Base-by-base conservation (phyloP, 192 early-diverging fungal genomes). In the Oehlia diaphana region DNA sequence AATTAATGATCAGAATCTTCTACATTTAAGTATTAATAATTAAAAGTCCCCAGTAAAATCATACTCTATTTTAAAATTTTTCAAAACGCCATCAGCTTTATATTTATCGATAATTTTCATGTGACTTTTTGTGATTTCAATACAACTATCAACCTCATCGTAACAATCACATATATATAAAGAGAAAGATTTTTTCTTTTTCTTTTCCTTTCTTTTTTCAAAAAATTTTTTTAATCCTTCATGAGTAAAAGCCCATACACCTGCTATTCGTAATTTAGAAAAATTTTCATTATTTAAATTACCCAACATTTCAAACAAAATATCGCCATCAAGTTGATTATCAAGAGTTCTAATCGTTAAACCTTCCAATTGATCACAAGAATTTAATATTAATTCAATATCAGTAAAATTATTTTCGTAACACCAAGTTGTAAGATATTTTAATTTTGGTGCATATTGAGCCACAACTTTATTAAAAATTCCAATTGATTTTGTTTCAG, bases 341-440 rank as follows among this genome's bases (percentile, higher is more conserved):
- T 66, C 31, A 66, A 66, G 64, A 12, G 12, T 66, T 31, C 28
- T 66, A 26, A 66, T 66, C 3, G 64, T 33, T 33, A 66, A 33
- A 13, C 64, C 64, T 66, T 66, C 31, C 31, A 66, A 66, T 28
- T 66, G 26, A 10, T 66, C 26, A 66, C 64, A 66, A n/a, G 64
- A 66, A 33, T 10, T 66, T 31, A 66, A 66, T 33, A 66, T 66
- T 28, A 26, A 33, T 31, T 66, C 64, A 4, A 66, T 66, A 66
- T 66, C 64, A 14, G 13, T 66, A 31, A 66, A 66, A 66, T 66
- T 26, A 33, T 66, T 66, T 66, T 66, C 64, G 4, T 4, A 33
- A 66, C 64, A 66, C 64, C 64, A 66, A 66, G 31, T 31, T 9
- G 64, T 66, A 31, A 66, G 26, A 66, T 66, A 66, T 66, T 66